A percentile compares a stretch with the other conserved stretches of the same genome.
phyloP scores from a whole-genome alignment of 345 rosid species.

The Arabidopsis arenosa region DNA sequence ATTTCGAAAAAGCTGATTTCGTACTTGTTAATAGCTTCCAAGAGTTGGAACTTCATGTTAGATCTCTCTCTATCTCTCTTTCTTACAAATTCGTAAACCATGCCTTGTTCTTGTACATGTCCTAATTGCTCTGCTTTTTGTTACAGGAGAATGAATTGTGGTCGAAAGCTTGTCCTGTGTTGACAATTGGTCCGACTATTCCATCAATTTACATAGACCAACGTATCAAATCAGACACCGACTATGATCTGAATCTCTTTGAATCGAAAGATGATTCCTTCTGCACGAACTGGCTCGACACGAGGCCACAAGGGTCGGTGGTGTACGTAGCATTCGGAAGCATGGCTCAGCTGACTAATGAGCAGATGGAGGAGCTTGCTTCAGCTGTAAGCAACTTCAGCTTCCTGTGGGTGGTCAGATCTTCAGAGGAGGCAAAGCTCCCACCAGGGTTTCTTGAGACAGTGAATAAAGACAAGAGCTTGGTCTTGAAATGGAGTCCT shows the following conservation, averaged over 20 bases:
- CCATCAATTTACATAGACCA: conserved; percentile 70
- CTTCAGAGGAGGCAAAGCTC: conserved; percentile 53
- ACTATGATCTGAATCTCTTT: conserved; percentile 57
- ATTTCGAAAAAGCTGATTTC: conserved; percentile 52
- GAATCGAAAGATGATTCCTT: conserved; percentile 31
- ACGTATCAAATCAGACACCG: conserved; percentile 46
- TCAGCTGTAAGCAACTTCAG: conserved; percentile 49
- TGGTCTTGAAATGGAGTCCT: conserved; percentile 62
- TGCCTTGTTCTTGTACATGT: neutral
- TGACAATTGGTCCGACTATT: conserved; percentile 67
- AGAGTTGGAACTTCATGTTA: conserved; percentile 50
- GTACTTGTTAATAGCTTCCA: conserved; percentile 56
- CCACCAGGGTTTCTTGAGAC: conserved; percentile 41
- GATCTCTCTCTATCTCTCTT: conserved; percentile 19
- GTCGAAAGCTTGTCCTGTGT: conserved; percentile 48
- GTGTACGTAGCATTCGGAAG: conserved; percentile 76
- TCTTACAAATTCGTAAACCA: neutral
- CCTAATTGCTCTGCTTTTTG: conserved; percentile 4
- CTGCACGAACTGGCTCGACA: conserved; percentile 53
- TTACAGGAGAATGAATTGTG: conserved; percentile 54
- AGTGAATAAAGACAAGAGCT: conserved; percentile 40
- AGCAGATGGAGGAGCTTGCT: conserved; percentile 64
- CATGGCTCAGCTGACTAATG: conserved; percentile 45
- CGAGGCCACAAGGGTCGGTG: conserved; percentile 57
- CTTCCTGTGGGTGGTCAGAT: conserved; percentile 67